phyloP scores from a whole-genome alignment of 345 rosid species.

The Bretschneidera sinensis region DNA sequence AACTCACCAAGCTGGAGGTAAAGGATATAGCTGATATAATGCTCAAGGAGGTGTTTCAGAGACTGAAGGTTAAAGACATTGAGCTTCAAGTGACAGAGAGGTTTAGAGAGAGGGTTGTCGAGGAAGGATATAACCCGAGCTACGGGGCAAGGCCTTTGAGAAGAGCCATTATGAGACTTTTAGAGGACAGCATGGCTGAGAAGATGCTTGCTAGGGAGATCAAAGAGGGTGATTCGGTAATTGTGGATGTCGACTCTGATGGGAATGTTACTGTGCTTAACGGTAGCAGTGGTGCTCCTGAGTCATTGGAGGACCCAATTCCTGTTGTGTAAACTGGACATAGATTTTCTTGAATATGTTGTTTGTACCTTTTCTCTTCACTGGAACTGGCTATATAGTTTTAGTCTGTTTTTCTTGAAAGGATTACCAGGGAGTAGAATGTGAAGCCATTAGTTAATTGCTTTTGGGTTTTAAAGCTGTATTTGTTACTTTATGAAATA shows the following conservation, averaged over 20 bases:
- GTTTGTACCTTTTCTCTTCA: conserved; percentile 22
- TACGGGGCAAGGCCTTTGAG: conserved; percentile 97
- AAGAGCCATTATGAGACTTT: conserved; percentile 90
- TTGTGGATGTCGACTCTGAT: conserved; percentile 75
- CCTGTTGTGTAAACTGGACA: conserved; percentile 35
- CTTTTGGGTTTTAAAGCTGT: conserved; percentile 16
- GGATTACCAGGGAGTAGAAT: conserved; percentile 17
- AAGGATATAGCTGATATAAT: conserved; percentile 91
- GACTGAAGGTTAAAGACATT: conserved; percentile 70
- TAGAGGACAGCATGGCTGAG: conserved; percentile 99
- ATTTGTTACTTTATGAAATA: neutral
- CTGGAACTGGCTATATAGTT: conserved; percentile 20
- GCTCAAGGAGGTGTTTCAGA: conserved; percentile 79
- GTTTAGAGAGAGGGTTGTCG: conserved; percentile 83
- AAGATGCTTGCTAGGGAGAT: conserved; percentile 95
- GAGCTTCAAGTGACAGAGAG: conserved; percentile 97
- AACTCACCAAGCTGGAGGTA: conserved; percentile 85
- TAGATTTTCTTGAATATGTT: conserved; percentile 17
- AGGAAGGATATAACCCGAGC: conserved; percentile 94
- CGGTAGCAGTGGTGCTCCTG: conserved; percentile 64
- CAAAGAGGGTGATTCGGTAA: conserved; percentile 89
- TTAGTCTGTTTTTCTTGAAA: conserved; percentile 24
- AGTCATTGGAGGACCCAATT: conserved; percentile 48
- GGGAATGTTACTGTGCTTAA: conserved; percentile 84
- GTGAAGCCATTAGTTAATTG: conserved; percentile 9